Conservation (phyloP, 2,329 filamentous ascomycete species). For the Chaetomiaceae sp. region DNA sequence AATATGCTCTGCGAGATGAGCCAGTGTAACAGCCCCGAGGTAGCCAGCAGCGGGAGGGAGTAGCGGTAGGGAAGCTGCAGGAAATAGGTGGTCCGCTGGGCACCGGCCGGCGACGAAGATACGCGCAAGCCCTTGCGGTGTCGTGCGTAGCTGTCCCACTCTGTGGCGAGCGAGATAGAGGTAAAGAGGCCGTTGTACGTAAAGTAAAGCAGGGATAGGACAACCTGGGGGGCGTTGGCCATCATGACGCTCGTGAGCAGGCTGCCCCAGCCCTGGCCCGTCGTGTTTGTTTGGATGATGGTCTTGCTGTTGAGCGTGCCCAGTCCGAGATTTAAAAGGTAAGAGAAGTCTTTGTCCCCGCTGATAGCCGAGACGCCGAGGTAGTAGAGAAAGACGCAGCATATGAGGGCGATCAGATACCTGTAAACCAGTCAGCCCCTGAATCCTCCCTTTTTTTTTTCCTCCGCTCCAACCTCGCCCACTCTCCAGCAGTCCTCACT, state of each 20-base stretch:
- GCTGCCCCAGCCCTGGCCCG: not conserved
- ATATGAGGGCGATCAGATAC: not conserved
- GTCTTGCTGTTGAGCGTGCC: slow-evolving; percentile 3
- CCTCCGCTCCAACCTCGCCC: too few relatives aligned
- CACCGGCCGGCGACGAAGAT: slow-evolving; percentile 33
- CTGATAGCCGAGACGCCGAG: not conserved
- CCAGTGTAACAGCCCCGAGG: slow-evolving; percentile 41
- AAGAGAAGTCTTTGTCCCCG: not conserved
- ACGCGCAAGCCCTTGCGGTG: slow-evolving; percentile 38
- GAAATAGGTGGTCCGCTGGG: slow-evolving; percentile 40
- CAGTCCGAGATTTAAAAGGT: not conserved
- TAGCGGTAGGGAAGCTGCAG: slow-evolving; percentile 43
- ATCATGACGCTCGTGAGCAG: slow-evolving; percentile 35
- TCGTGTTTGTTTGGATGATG: not conserved
- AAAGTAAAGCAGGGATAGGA: slow-evolving; percentile 44
- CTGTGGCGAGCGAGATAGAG: slow-evolving; percentile 39
- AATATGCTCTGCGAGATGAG: slow-evolving; percentile 45
- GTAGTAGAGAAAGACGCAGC: not conserved
- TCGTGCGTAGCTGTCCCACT: slow-evolving; percentile 40
- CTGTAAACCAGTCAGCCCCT: not conserved
- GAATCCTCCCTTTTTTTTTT: too few relatives aligned
- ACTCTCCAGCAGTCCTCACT: too few relatives aligned
- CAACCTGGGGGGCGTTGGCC: slow-evolving; percentile 43
- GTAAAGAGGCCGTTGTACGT: slow-evolving; percentile 42
- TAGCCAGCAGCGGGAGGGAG: slow-evolving; percentile 35